Conservation (phyloP, 805 yeast species). For the Cyberlindnera subsufficiens region DNA sequence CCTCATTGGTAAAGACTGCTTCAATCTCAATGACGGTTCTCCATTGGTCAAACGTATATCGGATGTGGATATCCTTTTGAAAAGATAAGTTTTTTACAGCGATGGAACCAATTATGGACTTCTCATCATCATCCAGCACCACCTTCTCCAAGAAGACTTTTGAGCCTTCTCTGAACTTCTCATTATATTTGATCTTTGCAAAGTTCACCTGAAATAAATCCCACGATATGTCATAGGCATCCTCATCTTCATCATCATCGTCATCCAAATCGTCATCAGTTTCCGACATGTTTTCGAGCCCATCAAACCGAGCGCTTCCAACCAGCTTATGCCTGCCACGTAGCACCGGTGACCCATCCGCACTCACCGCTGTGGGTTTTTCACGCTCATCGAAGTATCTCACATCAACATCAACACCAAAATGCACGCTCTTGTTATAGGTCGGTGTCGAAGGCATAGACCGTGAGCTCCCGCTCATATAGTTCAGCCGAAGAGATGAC, state of each 20-base stretch:
- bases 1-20: constrained; percentile 53
- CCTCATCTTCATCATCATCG: constrained; percentile 11
- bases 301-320: constrained; percentile 6
- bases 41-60: constrained; percentile 82
- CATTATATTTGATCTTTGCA: constrained; percentile 40
- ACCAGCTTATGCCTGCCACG: constrained; percentile 20
- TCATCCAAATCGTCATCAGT: constrained; percentile 13
- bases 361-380: constrained; percentile 72
- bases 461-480: constrained; percentile 28
- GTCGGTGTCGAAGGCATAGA: constrained; percentile 54
- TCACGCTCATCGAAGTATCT: constrained; percentile 69
- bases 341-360: constrained; percentile 51
- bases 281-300: constrained; percentile 21
- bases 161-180: constrained; percentile 33
- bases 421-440: constrained; percentile 68
- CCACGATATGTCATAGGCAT: constrained; percentile 34
- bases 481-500: constrained; percentile 52
- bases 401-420: constrained; percentile 63
- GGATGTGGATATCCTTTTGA: constrained; percentile 58
- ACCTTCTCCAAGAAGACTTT: constrained; percentile 58
- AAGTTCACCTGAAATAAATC: constrained; percentile 36
- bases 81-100: constrained; percentile 73
- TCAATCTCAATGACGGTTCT: constrained; percentile 62
- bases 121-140: constrained; percentile 49
- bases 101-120: constrained; percentile 59